Conservation (phyloP, 257 asterid genomes). For the Solanum chiquidenum region DNA sequence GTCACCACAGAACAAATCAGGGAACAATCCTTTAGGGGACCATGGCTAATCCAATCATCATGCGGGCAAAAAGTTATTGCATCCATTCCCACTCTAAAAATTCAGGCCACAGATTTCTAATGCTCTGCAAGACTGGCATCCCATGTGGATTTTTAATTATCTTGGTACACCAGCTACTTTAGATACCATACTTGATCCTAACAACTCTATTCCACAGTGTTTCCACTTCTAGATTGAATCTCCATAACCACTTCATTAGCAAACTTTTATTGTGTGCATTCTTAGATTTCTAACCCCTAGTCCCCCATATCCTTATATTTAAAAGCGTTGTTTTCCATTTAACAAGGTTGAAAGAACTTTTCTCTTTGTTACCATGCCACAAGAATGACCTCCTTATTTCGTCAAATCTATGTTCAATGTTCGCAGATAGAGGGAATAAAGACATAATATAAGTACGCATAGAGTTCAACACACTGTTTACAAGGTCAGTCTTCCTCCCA, state of each 20-base stretch:
- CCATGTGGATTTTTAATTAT: neutral
- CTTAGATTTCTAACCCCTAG: neutral
- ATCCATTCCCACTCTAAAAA: neutral
- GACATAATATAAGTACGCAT: neutral
- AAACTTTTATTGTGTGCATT: neutral
- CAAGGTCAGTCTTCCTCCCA: neutral
- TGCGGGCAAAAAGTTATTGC: neutral
- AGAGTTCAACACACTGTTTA: neutral
- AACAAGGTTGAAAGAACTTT: neutral
- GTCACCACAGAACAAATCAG: neutral
- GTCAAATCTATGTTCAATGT: neutral
- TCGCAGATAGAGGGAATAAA: neutral
- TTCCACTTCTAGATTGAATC: neutral
- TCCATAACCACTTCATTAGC: neutral
- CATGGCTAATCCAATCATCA: neutral
- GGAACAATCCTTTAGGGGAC: neutral
- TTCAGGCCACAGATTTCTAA: neutral
- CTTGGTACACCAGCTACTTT: neutral
- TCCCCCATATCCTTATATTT: neutral
- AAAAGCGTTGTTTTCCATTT: neutral
- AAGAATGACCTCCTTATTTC: neutral
- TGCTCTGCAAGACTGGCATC: neutral
- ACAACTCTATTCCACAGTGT: neutral
- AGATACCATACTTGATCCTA: neutral
- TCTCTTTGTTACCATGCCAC: neutral